Evolutionary conservation across 352 stramenopile genomes (phyloP).

Genomic region (Aphanomyces invadans): DNA sequence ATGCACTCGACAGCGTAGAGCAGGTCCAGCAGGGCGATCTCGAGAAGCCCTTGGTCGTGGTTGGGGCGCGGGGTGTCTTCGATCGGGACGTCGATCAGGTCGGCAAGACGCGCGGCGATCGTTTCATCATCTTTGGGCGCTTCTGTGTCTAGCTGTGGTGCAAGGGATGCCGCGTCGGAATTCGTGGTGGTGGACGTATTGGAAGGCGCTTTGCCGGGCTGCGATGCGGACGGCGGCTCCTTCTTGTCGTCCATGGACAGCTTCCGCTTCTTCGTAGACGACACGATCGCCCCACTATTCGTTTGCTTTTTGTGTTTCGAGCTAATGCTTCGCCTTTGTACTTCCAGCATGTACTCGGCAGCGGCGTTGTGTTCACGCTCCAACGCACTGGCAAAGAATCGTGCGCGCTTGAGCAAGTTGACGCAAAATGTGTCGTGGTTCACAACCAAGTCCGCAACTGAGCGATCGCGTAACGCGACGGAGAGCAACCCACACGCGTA

Average conservation of each 20-base stretch:
- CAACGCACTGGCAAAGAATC: constrained; percentile 70
- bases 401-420: constrained; percentile 61
- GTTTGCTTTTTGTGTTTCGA: neutral
- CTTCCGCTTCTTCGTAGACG: constrained; percentile 11
- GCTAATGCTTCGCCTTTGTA: neutral
- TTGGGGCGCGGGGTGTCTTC: neutral
- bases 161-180: neutral
- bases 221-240: too few relatives aligned
- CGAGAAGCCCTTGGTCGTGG: constrained; percentile 73
- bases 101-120: neutral
- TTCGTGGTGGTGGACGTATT: neutral
- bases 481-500: too few relatives aligned
- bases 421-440: constrained; percentile 62
- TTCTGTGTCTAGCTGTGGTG: neutral
- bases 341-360: constrained; percentile 72
- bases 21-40: constrained; percentile 72
- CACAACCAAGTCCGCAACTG: constrained; percentile 69
- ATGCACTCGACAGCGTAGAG: constrained; percentile 79
- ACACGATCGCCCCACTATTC: too few relatives aligned
- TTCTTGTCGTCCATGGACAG: constrained; percentile 11
- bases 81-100: neutral
- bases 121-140: neutral
- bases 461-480: constrained; percentile 68
- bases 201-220: neutral
- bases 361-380: constrained; percentile 57